These are phyloP conservation scores for Platanthera guangdongensis DNA, from an alignment of 106 monocot genomes.

Conservation along the genomic window DNA sequence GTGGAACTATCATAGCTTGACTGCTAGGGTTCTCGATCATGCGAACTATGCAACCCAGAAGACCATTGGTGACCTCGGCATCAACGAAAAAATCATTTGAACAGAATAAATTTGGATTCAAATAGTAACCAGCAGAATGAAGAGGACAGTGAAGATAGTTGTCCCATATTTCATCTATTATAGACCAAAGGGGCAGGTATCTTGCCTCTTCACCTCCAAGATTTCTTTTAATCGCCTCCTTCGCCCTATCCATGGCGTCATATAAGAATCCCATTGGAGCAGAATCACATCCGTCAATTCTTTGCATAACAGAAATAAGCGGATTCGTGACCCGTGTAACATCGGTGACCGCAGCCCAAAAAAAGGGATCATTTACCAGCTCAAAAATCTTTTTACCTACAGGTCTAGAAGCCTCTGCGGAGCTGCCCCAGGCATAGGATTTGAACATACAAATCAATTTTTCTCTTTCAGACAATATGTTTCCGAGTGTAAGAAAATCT, in stretches of 20 bases:
- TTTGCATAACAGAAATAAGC: slow-evolving; percentile 35
- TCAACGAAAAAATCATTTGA: slow-evolving; percentile 45
- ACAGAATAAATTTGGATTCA: slow-evolving; percentile 69
- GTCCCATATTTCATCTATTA: slow-evolving; percentile 75
- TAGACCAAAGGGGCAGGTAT: slow-evolving; percentile 38
- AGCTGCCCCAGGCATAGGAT: slow-evolving; percentile 34
- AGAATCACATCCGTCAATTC: slow-evolving; percentile 29
- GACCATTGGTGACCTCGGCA: slow-evolving; percentile 66
- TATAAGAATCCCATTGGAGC: slow-evolving; percentile 62
- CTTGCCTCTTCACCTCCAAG: slow-evolving; percentile 35
- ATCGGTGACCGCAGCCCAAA: slow-evolving; percentile 56
- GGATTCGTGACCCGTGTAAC: slow-evolving; percentile 51
- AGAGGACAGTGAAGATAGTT: slow-evolving; percentile 59
- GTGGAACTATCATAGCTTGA: slow-evolving; percentile 35
- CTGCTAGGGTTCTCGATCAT: slow-evolving; percentile 30
- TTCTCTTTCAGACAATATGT: slow-evolving; percentile 43
- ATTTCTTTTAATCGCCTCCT: slow-evolving; percentile 47
- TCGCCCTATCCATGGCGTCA: slow-evolving; percentile 75
- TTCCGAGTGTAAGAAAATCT: slow-evolving; percentile 45
- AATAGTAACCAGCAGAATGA: slow-evolving; percentile 65
- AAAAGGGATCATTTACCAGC: slow-evolving; percentile 31
- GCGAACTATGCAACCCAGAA: slow-evolving; percentile 29
- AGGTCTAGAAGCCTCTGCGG: slow-evolving; percentile 36
- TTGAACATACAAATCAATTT: slow-evolving; percentile 52
- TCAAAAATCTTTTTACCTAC: slow-evolving; percentile 29